Base-by-base conservation (phyloP, 805 yeast species). In the Ogataea henricii region DNA sequence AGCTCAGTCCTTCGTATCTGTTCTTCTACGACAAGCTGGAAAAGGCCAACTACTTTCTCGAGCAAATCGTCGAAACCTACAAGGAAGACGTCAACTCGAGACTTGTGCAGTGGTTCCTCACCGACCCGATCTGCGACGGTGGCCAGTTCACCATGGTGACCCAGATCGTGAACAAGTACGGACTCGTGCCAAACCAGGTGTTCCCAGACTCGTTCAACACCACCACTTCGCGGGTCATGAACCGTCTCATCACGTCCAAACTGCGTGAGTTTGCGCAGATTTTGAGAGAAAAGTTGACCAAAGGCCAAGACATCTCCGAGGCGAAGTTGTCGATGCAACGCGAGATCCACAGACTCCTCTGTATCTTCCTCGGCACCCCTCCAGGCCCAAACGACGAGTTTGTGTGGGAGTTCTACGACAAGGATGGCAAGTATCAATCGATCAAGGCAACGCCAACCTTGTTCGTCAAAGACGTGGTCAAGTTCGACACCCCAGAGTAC, bases 81-180 rank as follows among this genome's bases (percentile, higher is more conserved):
- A 72, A 79, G 30, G 83, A 83, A 63, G 82, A 76, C 37, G 77
- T 84, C 44, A 90, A 82, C 53, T 82, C 90, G 1, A 76, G 95
- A 54, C 68, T 87, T 47, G 79, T 89, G 42, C 87, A 83, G 66
- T 79, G 77, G 55, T 67, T 89, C 40, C 70, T 88, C 46, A 57
- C 70, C 4, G 83, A 79, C 46, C 95, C 96, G 20, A 81, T 83
- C 38, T 65, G 77, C 49, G 96, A 89, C 62, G 96, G 96, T 57
- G 96, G 96, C 45, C 96, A 89, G 67, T 88, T 86, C 76, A 83
- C 86, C 54, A 85, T 89, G 94, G 79, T 87, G 63, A 73, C 83
- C 41, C 87, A 88, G 66, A 64, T 89, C 48, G 78, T 88, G 43
- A 81, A 82, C 53, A 89, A 89, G 67, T 89, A 89, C 58, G 96